Conservation (phyloP, 768 basidiomycete species). For the Boletus pseudo-olivaceus region DNA sequence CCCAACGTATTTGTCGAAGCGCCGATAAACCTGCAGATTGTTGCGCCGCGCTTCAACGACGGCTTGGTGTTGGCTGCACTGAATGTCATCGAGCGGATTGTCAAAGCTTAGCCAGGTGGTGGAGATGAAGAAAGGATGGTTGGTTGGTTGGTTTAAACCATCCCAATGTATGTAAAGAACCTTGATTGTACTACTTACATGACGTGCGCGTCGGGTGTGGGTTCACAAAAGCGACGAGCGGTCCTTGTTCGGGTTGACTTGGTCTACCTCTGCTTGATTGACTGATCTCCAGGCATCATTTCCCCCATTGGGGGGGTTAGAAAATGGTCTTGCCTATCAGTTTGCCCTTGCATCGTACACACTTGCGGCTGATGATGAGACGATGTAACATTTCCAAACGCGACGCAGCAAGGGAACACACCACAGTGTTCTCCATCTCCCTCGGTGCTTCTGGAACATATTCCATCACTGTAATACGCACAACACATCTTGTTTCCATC, state of each 20-base stretch:
- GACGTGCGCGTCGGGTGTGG: background rate
- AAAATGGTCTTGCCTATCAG: background rate
- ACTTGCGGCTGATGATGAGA: background rate
- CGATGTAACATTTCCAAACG: background rate
- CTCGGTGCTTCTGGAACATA: background rate
- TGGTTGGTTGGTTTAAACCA: background rate
- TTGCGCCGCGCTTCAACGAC: slow-evolving; percentile 25
- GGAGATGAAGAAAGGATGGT: background rate
- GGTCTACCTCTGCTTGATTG: background rate
- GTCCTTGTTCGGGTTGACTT: background rate
- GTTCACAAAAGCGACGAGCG: too few species aligned
- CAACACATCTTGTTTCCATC: too few species aligned
- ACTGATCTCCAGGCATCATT: background rate
- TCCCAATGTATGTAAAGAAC: background rate
- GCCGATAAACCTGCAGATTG: slow-evolving; percentile 22
- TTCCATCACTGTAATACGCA: background rate
- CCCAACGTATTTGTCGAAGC: slow-evolving; percentile 13
- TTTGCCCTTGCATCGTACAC: background rate
- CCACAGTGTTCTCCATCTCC: background rate
- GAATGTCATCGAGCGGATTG: slow-evolving; percentile 22
- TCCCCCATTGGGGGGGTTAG: background rate
- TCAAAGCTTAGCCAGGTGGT: slow-evolving; percentile 10
- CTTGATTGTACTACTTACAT: background rate
- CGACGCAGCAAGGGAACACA: background rate
- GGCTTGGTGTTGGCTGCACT: slow-evolving; percentile 27